Evolutionary conservation across 257 asterid species (phyloP).

Genomic region (Nicotiana knightiana): DNA sequence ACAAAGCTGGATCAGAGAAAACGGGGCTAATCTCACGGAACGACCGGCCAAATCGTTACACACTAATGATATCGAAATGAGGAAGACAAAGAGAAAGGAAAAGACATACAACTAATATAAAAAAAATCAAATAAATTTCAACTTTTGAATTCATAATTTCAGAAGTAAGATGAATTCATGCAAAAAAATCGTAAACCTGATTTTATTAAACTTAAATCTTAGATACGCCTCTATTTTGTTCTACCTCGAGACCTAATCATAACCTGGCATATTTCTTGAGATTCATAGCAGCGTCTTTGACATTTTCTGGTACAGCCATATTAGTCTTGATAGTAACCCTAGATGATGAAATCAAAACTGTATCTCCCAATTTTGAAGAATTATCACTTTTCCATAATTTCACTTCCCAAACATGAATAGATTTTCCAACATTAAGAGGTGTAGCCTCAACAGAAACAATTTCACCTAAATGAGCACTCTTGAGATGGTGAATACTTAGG

Average conservation of each 20-base stretch:
- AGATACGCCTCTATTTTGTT: too few species aligned
- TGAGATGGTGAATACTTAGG: constrained; percentile 39
- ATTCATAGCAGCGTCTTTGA: constrained; percentile 35
- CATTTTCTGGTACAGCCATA: constrained; percentile 50
- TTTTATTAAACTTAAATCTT: too few species aligned
- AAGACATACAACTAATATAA: too few species aligned
- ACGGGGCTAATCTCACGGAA: too few species aligned
- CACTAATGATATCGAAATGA: too few species aligned
- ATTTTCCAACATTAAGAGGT: constrained; percentile 55
- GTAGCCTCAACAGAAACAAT: constrained; percentile 60
- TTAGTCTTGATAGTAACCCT: constrained; percentile 68
- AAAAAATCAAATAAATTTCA: too few species aligned
- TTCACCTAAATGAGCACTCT: constrained; percentile 64
- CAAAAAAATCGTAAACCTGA: too few species aligned
- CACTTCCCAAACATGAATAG: constrained; percentile 90
- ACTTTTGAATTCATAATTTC: too few species aligned
- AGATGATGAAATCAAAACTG: constrained; percentile 49
- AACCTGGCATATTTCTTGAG: constrained; percentile 59
- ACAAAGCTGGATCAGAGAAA: too few species aligned
- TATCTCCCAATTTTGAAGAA: constrained; percentile 20
- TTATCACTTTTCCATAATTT: constrained; percentile 33
- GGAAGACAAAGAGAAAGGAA: too few species aligned
- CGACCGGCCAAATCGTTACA: too few species aligned
- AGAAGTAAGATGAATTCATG: too few species aligned
- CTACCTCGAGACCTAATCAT: constrained; percentile 6